phyloP scores from a whole-genome alignment of 805 yeast genomes.

The Millerozyma miso region DNA sequence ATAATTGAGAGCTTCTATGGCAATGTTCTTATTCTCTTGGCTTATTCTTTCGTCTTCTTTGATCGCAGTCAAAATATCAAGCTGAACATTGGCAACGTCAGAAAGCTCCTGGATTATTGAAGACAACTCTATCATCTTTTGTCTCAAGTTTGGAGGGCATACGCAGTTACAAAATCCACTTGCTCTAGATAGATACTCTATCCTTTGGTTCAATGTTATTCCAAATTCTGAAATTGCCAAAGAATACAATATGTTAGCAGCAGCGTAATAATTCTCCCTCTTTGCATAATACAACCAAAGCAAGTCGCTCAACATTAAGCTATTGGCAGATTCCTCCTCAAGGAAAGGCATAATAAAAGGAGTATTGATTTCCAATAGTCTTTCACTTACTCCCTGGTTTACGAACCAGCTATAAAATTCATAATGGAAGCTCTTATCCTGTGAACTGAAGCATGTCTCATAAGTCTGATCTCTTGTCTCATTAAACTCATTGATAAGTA shows the following conservation, averaged over 20 bases:
- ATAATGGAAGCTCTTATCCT: constrained; percentile 86
- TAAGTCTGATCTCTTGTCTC: constrained; percentile 71
- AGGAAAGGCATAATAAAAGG: constrained; percentile 76
- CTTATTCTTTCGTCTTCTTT: constrained; percentile 47
- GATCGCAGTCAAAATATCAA: constrained; percentile 54
- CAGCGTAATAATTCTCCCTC: constrained; percentile 69
- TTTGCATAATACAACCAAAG: constrained; percentile 88
- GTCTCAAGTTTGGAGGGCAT: constrained; percentile 72
- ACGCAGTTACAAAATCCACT: constrained; percentile 87
- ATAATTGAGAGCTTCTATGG: constrained; percentile 53
- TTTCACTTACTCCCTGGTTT: constrained; percentile 68
- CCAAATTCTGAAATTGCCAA: constrained; percentile 72
- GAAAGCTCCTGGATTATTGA: constrained; percentile 71
- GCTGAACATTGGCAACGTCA: constrained; percentile 83
- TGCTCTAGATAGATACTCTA: constrained; percentile 87
- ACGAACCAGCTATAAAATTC: constrained; percentile 92
- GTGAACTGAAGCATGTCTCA: constrained; percentile 63
- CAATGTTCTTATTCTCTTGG: constrained; percentile 45
- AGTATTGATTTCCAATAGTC: constrained; percentile 74
- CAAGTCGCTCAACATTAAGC: constrained; percentile 72
- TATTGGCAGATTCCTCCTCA: constrained; percentile 58
- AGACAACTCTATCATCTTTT: constrained; percentile 68
- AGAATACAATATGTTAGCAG: constrained; percentile 73
- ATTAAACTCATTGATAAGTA: constrained; percentile 46
- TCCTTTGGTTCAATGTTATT: constrained; percentile 65